Evolutionary conservation across 495 filamentous ascomycete species (phyloP).

Genomic region (Xylaria curta): DNA sequence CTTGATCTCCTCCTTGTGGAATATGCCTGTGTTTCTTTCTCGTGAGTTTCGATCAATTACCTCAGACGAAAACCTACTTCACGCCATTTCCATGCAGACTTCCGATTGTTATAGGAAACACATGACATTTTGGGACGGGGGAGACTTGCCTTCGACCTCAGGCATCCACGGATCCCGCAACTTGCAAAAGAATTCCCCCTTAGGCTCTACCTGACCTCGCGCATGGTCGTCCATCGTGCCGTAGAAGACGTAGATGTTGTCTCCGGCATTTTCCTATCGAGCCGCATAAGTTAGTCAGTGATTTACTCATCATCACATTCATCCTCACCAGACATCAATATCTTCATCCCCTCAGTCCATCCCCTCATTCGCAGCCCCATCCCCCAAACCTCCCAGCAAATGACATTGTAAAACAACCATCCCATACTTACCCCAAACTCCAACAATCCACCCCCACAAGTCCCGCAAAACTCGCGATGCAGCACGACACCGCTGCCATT

Average conservation of each 20-base stretch:
- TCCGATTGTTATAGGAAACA: too few relatives aligned
- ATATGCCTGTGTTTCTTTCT: constrained; percentile 48
- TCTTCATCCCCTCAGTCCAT: not conserved
- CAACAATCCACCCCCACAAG: constrained; percentile 66
- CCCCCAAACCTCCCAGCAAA: too few relatives aligned
- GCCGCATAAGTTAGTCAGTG: constrained; percentile 1
- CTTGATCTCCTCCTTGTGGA: constrained; percentile 66
- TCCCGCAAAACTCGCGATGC: constrained; percentile 68
- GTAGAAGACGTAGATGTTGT: constrained; percentile 68
- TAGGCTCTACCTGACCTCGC: constrained; percentile 61
- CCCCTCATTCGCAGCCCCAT: not conserved
- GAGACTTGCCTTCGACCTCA: constrained; percentile 59
- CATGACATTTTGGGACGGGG: not conserved
- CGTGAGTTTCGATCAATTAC: not conserved
- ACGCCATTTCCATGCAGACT: too few relatives aligned
- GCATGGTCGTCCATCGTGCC: constrained; percentile 65
- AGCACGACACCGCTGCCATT: constrained; percentile 62
- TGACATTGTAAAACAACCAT: too few relatives aligned
- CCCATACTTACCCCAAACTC: constrained; percentile 65
- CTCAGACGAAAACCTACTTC: not conserved
- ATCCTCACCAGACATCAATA: not conserved
- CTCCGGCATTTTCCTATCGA: constrained; percentile 58
- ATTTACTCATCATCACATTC: constrained; percentile 5
- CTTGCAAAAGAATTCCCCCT: constrained; percentile 74
- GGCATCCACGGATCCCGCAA: constrained; percentile 67